Evolutionary conservation across 176 grass and related monocot species (phyloP).

Genomic region (Eleusine indica): DNA sequence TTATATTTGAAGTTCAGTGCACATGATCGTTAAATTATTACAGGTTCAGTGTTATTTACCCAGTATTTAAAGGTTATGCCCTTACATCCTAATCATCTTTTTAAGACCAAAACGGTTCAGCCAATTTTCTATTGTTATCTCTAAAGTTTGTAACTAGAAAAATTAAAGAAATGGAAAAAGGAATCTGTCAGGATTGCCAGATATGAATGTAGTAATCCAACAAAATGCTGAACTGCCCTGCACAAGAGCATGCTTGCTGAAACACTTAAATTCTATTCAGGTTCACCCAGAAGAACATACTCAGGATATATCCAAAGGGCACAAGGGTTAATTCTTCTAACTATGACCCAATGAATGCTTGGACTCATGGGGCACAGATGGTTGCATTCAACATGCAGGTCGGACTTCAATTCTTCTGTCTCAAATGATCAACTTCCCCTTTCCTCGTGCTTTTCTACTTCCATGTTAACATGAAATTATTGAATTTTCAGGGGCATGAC

Average conservation of each 20-base stretch:
- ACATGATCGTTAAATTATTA: background rate
- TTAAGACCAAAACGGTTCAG: too few relatives aligned
- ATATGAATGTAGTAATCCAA: background rate
- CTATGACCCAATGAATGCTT: conserved; percentile 80
- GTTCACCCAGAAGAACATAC: conserved; percentile 90
- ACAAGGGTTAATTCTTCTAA: conserved; percentile 87
- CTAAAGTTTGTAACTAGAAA: background rate
- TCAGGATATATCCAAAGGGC: conserved; percentile 89
- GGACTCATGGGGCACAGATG: conserved; percentile 94
- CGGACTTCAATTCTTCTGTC: background rate
- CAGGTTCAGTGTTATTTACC: too few relatives aligned
- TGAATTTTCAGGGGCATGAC: conserved; percentile 64
- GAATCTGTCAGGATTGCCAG: background rate
- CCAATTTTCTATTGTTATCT: background rate
- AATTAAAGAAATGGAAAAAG: background rate
- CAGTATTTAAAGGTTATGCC: too few relatives aligned
- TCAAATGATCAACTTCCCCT: background rate
- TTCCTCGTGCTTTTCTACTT: background rate
- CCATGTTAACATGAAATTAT: background rate
- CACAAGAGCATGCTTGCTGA: background rate
- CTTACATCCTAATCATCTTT: too few relatives aligned
- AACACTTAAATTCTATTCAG: conserved; percentile 43
- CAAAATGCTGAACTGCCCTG: background rate
- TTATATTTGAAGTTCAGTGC: conserved; percentile 19
- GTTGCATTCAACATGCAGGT: conserved; percentile 99